phyloP scores from a whole-genome alignment of 129 eudicot species.

The Daucus carota region DNA sequence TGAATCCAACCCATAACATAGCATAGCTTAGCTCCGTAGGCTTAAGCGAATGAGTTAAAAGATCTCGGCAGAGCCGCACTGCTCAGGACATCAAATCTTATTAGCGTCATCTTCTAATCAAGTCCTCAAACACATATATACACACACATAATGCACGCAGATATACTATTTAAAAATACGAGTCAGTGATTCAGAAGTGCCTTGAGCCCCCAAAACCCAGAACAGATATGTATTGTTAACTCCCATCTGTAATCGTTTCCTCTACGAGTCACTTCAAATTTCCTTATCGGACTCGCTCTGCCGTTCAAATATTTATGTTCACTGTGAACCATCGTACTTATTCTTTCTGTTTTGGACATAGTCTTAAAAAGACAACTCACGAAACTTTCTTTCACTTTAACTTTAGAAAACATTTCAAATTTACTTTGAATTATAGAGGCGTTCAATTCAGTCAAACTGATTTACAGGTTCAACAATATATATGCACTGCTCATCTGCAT shows the following conservation, averaged over 20 bases:
- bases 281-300: not conserved
- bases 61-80: conserved; percentile 3
- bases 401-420: not conserved
- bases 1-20: conserved; percentile 2
- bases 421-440: not conserved
- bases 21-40: not conserved
- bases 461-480: not conserved
- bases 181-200: conserved; percentile 6
- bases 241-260: not conserved
- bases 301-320: not conserved
- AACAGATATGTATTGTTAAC: not conserved
- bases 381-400: not conserved
- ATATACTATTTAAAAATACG: no score
- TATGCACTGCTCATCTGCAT: not conserved
- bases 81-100: not conserved
- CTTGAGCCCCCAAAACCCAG: conserved; percentile 4
- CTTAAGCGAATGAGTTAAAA: not conserved
- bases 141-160: not conserved
- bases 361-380: not conserved
- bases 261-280: not conserved
- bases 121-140: not conserved
- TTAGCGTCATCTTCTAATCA: not conserved
- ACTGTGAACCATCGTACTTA: not conserved
- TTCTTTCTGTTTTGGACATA: not conserved
- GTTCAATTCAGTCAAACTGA: not conserved